Evolutionary conservation across 257 asterid species (phyloP), one percentile per base, ranked within the genome.

Genomic region (Petrea volubilis): DNA sequence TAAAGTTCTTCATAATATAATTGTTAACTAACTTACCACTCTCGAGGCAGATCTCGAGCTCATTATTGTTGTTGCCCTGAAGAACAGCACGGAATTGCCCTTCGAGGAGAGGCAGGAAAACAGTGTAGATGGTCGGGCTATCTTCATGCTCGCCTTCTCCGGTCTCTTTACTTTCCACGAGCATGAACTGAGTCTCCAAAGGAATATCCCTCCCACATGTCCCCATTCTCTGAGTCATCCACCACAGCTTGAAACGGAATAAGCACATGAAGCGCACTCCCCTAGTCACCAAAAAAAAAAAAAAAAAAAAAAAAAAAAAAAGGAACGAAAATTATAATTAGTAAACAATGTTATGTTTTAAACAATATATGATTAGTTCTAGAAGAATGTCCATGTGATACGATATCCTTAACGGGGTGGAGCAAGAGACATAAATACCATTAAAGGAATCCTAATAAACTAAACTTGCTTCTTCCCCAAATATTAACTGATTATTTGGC

Each of bases 141-240:
- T 86, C 91, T 47, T 90, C 96, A 2, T 11, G 60, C 66, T 80
- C 92, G 57, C 81, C 89, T 63, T 83, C 89, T 6, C 84, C 79
- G 3, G 87, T 72, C 69, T 82, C 91, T 85, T 87, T 91, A 84
- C 91, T 89, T 89, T 94, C 99, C 43, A 94, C 80, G 28, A 94
- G 93, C 97, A 94, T 89, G 84, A 94, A 94, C 70, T 94, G 99
- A 0, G 99, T 94, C 87, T 94, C 99, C 53, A 94, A 64, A 2
- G 99, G 99, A 68, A 94, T 81, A 44, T 91, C 98, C 80, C 80
- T 82, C 51, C 99, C 99, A 58, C 95, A 86, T 34, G 93, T 83
- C 67, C 99, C 99, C 96, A 91, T 89, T 74, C 96, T 78, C 53
- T 94, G 99, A 69, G 99, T 94, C 99, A 94, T 94, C 99, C 99